Base-by-base conservation (phyloP, 2,329 filamentous ascomycete species). In the Neopestalotiopsis sp. region DNA sequence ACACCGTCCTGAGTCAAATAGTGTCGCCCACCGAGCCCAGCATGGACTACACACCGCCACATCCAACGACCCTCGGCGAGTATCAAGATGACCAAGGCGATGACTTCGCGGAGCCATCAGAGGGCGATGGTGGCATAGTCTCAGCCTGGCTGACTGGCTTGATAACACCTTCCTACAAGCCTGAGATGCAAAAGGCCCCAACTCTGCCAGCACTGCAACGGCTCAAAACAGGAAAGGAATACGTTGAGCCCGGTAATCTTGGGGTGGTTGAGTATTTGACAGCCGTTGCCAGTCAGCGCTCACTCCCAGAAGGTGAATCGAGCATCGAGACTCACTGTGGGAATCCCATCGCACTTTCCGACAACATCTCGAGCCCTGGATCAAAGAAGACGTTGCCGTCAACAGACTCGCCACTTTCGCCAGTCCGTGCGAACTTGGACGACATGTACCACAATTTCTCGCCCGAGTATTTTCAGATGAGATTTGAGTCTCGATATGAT, bases 401-500 rank as follows among this genome's bases (percentile, higher is more conserved):
- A 4, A 7, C 17, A 10, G n/a, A 52, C 45, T 52, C 45, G 3
- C 2, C n/a, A n/a, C 9, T 9, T n/a, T n/a, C 45, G 45, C n/a
- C 45, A 17, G 45, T 9, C 6, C 17, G 17, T 17, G n/a, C 5
- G 9, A 17, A 52, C 45, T 17, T 20, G 4, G 7, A 20, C 17
- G 9, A 52, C n/a, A 14, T n/a, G 6, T n/a, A 17, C n/a, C n/a
- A 24, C 20, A 17, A n/a, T 2, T 12, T 17, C 9, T 32, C 59
- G 2, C 7, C 12, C 30, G 13, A 65, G 13, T 42, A 56, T 24
- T 42, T n/a, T 14, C 30, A 24, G 14, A 60, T 34, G 7, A 12
- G 28, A 34, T 42, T 59, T 45, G 56, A 56, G n/a, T 60, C 65
- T n/a, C 52, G 65, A 10, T 67, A 58, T 60, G 65, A 67, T 24